Conservation (phyloP, 2,329 filamentous ascomycete species). For the Fonsecaea erecta region DNA sequence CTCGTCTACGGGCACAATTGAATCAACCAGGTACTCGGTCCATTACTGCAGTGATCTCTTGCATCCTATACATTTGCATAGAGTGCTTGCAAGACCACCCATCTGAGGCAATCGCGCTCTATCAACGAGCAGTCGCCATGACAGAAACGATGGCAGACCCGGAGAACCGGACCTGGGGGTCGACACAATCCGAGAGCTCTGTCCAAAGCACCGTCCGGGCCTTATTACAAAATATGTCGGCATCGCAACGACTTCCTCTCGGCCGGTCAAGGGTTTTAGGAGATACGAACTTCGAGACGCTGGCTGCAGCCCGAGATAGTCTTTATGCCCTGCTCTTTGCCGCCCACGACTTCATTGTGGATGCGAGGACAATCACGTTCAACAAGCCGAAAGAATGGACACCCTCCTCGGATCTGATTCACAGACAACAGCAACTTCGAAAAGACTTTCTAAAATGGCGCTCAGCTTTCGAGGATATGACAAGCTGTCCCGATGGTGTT, state of each 20-base stretch:
- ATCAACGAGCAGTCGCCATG: slow-evolving; percentile 19
- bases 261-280: not conserved
- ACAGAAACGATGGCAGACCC: not conserved
- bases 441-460: slow-evolving; percentile 1
- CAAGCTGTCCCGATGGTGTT: not conserved
- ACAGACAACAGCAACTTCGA: slow-evolving; percentile 6
- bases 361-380: slow-evolving; percentile 14
- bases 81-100: slow-evolving; percentile 26
- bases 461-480: not conserved
- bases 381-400: slow-evolving; percentile 22
- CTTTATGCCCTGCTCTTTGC: slow-evolving; percentile 15
- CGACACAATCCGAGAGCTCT: not conserved
- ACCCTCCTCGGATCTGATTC: slow-evolving; percentile 6
- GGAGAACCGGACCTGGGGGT: not conserved
- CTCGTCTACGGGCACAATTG: slow-evolving; percentile 13
- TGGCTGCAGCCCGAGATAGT: slow-evolving; percentile 15
- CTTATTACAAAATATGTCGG: slow-evolving; percentile 24
- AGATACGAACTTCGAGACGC: not conserved
- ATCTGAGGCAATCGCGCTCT: slow-evolving; percentile 15
- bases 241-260: slow-evolving; percentile 13
- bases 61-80: slow-evolving; percentile 28
- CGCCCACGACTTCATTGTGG: slow-evolving; percentile 18
- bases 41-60: slow-evolving; percentile 15
- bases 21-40: slow-evolving; percentile 6
- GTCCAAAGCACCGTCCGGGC: slow-evolving; percentile 5